A percentile compares a stretch with the other conserved stretches of the same genome.
Evolutionary conservation across 2,329 filamentous ascomycete species (phyloP).

Genomic region (Scedosporium aurantiacum): DNA sequence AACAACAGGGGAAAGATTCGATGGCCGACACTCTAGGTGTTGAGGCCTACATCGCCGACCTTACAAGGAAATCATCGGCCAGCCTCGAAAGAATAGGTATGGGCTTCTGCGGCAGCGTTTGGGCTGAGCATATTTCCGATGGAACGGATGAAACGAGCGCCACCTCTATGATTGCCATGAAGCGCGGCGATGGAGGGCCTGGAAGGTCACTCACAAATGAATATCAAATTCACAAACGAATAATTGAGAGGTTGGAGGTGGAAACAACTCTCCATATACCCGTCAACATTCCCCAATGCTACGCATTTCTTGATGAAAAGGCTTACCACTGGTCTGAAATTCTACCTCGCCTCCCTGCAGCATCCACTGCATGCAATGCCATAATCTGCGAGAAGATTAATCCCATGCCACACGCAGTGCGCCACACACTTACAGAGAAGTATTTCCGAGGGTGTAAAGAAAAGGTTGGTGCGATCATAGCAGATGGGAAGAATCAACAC

Average conservation of each 20-base stretch:
- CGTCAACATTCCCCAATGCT: neutral
- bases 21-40: too few species aligned
- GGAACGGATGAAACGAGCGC: neutral
- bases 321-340: neutral
- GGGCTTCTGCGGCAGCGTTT: slow-evolving; percentile 12
- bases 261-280: neutral
- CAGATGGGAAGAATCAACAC: neutral
- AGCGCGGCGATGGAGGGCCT: slow-evolving; percentile 11
- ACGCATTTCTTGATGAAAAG: neutral
- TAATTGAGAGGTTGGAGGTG: neutral
- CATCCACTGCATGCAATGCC: neutral
- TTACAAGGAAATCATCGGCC: too few species aligned
- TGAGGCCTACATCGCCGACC: too few species aligned
- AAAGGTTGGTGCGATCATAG: neutral
- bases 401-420: neutral
- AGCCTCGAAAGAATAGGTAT: slow-evolving; percentile 7
- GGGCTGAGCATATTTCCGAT: slow-evolving; percentile 2
- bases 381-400: neutral
- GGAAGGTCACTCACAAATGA: slow-evolving; percentile 11
- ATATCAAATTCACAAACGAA: slow-evolving; percentile 9
- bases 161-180: slow-evolving; percentile 9
- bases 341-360: neutral
- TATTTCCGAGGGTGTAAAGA: neutral
- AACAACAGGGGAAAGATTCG: too few species aligned
- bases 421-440: neutral